phyloP scores from a whole-genome alignment of 768 basidiomycete genomes.

The Boletus rubropictus region DNA sequence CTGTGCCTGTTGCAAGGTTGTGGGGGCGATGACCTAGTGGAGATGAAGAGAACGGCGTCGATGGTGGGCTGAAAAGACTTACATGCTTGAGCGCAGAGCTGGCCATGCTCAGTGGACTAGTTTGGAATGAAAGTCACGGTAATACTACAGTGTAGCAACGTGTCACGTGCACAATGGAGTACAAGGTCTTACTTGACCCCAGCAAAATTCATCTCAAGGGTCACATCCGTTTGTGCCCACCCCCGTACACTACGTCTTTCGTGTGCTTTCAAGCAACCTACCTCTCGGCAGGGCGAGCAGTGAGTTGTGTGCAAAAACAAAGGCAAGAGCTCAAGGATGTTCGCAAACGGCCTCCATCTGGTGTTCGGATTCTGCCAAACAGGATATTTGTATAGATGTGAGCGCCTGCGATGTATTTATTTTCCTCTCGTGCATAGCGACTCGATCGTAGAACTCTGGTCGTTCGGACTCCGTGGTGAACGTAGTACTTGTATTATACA shows the following conservation, averaged over 20 bases:
- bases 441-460: background rate
- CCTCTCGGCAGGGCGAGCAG: background rate
- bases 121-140: background rate
- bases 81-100: conserved; percentile 43
- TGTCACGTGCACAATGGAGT: conserved; percentile 10
- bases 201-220: background rate
- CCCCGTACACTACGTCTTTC: background rate
- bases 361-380: too few species aligned
- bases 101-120: conserved; percentile 32
- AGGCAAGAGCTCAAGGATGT: background rate
- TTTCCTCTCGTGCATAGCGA: background rate
- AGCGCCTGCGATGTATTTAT: background rate
- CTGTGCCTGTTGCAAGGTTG: conserved; percentile 83
- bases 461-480: background rate
- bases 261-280: background rate
- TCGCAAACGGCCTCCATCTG: background rate
- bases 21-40: conserved; percentile 36
- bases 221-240: background rate
- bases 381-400: background rate
- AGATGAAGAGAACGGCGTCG: conserved; percentile 22
- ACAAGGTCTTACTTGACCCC: background rate
- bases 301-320: conserved; percentile 15
- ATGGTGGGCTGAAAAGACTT: conserved; percentile 5
- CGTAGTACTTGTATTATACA: background rate
- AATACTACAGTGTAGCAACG: background rate